Percentiles rank a stretch among this genome's conserved stretches.
Conservation (phyloP, 148 eudicot species). For the Vaccinium darrowii region DNA sequence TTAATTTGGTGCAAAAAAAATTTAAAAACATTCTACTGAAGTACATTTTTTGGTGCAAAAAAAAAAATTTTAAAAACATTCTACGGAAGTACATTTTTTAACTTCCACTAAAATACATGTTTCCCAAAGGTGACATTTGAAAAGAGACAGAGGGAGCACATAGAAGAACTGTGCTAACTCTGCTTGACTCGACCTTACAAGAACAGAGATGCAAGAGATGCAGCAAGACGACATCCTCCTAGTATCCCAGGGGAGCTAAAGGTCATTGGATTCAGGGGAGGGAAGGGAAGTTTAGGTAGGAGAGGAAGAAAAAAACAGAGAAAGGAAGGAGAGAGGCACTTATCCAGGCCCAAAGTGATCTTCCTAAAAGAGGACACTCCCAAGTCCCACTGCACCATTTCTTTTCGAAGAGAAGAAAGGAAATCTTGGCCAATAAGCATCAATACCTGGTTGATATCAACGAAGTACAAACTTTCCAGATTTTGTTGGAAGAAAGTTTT, state of each 20-base stretch:
- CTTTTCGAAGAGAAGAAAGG: neutral
- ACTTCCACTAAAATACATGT: too few relatives aligned
- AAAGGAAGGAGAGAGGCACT: too few relatives aligned
- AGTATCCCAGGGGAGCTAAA: neutral
- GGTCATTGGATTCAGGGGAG: neutral
- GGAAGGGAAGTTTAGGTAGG: neutral
- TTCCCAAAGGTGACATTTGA: too few relatives aligned
- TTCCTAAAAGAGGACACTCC: neutral
- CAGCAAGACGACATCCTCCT: neutral
- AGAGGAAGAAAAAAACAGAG: neutral
- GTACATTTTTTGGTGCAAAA: too few relatives aligned
- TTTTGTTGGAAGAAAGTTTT: neutral
- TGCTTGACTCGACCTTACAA: neutral
- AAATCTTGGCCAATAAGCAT: neutral
- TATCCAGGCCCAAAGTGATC: neutral
- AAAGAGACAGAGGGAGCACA: too few relatives aligned
- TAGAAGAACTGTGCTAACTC: neutral
- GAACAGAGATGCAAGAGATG: neutral
- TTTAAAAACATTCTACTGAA: too few relatives aligned
- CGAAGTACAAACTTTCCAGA: neutral
- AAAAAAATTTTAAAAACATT: too few relatives aligned
- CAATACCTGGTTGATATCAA: neutral
- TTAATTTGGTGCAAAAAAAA: too few relatives aligned
- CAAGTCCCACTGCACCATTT: neutral
- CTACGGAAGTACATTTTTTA: too few relatives aligned